phyloP scores from a whole-genome alignment of 148 eudicot species.

The Vaccinium corymbosum region DNA sequence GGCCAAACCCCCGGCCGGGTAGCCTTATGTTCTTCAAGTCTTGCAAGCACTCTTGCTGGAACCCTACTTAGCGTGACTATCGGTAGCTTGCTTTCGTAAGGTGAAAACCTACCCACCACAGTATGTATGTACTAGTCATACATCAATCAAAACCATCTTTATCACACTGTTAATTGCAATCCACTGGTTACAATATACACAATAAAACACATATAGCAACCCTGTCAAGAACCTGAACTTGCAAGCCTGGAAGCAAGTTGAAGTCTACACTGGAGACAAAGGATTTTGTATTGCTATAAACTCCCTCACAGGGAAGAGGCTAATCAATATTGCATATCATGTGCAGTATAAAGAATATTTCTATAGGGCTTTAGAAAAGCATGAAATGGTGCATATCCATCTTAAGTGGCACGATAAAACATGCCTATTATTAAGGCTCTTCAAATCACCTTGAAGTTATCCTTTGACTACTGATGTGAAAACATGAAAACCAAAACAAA shows the following conservation, averaged over 20 bases:
- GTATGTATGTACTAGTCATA: not conserved
- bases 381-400: not conserved
- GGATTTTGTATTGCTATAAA: not conserved
- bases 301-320: not conserved
- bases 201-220: not conserved
- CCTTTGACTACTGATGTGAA: not conserved
- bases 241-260: constrained; percentile 9
- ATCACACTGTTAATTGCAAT: not conserved
- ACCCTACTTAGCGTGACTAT: too few relatives aligned
- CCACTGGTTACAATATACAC: not conserved
- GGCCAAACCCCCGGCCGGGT: too few relatives aligned
- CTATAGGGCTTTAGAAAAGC: not conserved
- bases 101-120: too few relatives aligned
- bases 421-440: not conserved
- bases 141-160: constrained; percentile 5
- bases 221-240: not conserved
- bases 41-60: too few relatives aligned
- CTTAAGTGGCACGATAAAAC: not conserved
- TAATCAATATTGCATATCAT: not conserved
- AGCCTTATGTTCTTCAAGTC: too few relatives aligned
- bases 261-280: not conserved
- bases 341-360: not conserved
- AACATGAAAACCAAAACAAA: not conserved
- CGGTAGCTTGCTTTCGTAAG: too few relatives aligned
- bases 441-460: not conserved